Base-by-base conservation (phyloP, 1,284 basidiomycete species). In the Ceratobasidium sp. region DNA sequence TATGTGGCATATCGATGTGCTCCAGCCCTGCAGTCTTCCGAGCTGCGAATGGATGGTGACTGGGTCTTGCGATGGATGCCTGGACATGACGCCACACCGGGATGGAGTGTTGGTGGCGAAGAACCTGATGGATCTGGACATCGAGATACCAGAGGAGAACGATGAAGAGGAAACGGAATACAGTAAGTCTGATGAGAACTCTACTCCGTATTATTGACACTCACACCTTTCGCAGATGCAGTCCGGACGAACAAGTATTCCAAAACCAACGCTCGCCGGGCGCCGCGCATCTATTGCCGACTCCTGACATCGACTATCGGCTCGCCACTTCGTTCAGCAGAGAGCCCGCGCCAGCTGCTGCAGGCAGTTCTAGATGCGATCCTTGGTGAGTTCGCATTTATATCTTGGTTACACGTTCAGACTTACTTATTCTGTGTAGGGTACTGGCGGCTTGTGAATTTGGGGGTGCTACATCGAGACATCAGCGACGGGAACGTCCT, bases 401-500 rank as follows among this genome's bases (percentile, higher is more conserved):
- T 19, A 19, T 64, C 25, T 32, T 43, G n/a, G 40, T 13, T 52
- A 17, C 25, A 51, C 17, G 4, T 22, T 29, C 3, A 71, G 9
- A 6, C 32, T 25, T 29, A 37, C 34, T n/a, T 7, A 22, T 19
- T 15, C 17, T 46, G 32, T 15, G 5, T 22, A 74, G 71, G 71
- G 49, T 74, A 74, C 37, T 74, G 71, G 71, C 49, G 37, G 0
- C 1, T 65, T 7, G 25, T 56, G 7, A 74, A 74, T 37, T 15
- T 29, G 6, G 71, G 71, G 8, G 15, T 65, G 3, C 22, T 70
- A 22, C 68, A 70, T 22, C 68, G 68, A 43, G 68, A 70, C 40
- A 59, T 70, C 43, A 70, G 68, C 19, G 68, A 70, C 40, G 68
- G 68, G 8, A 70, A 70, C 44, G 56, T 70, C 2, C n/a, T 70